Conservation (phyloP, 441 rosid genomes). For the Francoa sonchifolia region DNA sequence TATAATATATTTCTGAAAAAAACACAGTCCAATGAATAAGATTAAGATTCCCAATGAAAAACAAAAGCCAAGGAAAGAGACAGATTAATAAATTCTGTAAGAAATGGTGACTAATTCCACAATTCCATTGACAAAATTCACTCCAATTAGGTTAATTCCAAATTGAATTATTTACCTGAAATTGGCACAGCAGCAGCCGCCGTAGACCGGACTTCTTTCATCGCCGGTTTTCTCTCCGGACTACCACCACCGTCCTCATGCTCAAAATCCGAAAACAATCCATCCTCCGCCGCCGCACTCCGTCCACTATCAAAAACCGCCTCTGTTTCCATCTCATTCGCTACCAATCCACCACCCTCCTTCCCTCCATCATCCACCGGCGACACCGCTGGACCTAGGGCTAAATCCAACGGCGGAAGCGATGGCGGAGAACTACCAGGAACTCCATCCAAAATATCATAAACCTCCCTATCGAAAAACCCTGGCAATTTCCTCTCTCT, state of each 20-base stretch:
- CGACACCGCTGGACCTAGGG: not conserved
- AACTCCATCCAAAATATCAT: slow-evolving; percentile 3
- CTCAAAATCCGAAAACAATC: slow-evolving; percentile 10
- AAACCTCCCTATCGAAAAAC: slow-evolving; percentile 6
- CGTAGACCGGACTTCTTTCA: slow-evolving; percentile 1
- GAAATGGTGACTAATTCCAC: not conserved
- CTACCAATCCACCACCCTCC: not conserved
- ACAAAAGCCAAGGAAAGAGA: too few species aligned
- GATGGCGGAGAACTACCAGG: not conserved
- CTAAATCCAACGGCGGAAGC: not conserved
- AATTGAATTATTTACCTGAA: slow-evolving; percentile 22
- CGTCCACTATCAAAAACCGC: slow-evolving; percentile 5
- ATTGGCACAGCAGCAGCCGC: slow-evolving; percentile 5
- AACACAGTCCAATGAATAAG: too few species aligned
- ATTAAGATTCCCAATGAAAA: too few species aligned
- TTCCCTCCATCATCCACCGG: not conserved
- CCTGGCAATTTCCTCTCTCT: slow-evolving; percentile 15
- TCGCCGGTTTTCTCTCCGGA: slow-evolving; percentile 10
- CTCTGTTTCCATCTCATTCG: slow-evolving; percentile 1
- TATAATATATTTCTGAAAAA: too few species aligned
- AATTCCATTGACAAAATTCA: not conserved
- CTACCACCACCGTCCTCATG: slow-evolving; percentile 11
- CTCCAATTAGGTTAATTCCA: too few species aligned
- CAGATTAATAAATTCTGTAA: not conserved
- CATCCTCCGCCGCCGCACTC: slow-evolving; percentile 5